Base-by-base conservation (phyloP, 1,284 basidiomycete genomes). In the Mycena citricolor region DNA sequence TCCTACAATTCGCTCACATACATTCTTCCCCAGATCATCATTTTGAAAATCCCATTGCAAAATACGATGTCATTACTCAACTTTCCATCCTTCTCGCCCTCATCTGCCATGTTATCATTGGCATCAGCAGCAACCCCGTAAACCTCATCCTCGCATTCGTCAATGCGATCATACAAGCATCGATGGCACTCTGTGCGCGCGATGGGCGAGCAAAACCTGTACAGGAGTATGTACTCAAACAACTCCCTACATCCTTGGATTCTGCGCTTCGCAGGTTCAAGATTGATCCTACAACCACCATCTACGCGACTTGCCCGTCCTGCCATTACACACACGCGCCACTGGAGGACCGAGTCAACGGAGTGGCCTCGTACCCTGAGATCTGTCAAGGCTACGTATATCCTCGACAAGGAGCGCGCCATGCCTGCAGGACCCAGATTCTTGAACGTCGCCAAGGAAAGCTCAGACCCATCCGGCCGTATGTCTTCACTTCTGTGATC, bases 281-380 rank as follows among this genome's bases (percentile, higher is more conserved):
- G 22, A 22, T 47, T 7, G 44, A 47, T 6, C 33, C 39, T 1
- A 47, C 40, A 37, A 47, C 44, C 2, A 28, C 29, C 14, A 25
- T 36, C 16, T 25, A 26, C 16, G 44, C 44, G 2, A 24, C 29
- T 13, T 47, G 44, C 29, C 33, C 39, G 13, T 35, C 44, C 13
- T 47, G 39, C 23, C 44, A 47, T 20, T 29, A 37, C 19, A 40
- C 32, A 10, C 44, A 46, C 19, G 24, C 28, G 25, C 44, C 44
- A 28, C 12, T 6, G 17, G 29, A 16, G 7, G 19, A 40, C 16
- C 26, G 38, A 7, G 29, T 40, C 14, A 40, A 28, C 12, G 28
- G 28, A 5, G 38, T 31, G 38, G 20, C 26, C 17, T 13, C 4
- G 4, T 40, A 40, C 22, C 38, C 38, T 6, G 24, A 16, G 4